Evolutionary conservation across 192 early-diverging fungal genomes (phyloP), one percentile per base, ranked within the genome.

Genomic region (Backusella mclennaniae): DNA sequence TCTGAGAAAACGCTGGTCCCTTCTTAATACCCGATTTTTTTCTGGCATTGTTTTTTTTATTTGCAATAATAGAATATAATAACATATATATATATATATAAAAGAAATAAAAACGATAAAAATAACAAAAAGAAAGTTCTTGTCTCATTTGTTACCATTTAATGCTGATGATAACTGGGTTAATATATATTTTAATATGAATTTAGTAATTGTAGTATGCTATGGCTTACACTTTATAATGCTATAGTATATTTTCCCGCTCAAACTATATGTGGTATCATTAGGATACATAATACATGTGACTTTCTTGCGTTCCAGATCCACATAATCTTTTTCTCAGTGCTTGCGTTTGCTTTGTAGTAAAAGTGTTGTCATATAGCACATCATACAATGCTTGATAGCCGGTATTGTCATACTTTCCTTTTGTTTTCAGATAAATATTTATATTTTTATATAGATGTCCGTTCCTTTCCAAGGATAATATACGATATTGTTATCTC

Each of bases 21-120:
- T 63, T 63, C 56, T 63, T 63, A 63, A 63, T 63, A 63, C 56
- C 56, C 56, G 56, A 63, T 31, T 63, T 63, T 63, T 29, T 63
- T 23, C 26, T 56, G 38, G 1, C 2, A 26, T 56, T 21, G 0
- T 59, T 59, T 63, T 63, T 59, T 63, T 59, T 56, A 56, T 56
- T 56, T 21, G 53, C 53, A 56, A 56, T 56, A n/a, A 56, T 56
- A 26, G 21, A 56, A 56, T 56, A 56, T 56, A 56, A 26, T 11
- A 26, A 8, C 3, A 56, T 26, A 26, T 26, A 26, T 26, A 26
- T 26, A 26, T 56, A 26, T 56, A 56, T 53, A 53, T 8, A 53
- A 56, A 56, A 6, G n/a, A 59, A 59, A 59, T 23, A 59, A 26
- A 26, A 59, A 59, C 23, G 11, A 29, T 23, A 63, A 29, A 63